phyloP scores from a whole-genome alignment of 768 basidiomycete species.

The Heimioporus sp. region DNA sequence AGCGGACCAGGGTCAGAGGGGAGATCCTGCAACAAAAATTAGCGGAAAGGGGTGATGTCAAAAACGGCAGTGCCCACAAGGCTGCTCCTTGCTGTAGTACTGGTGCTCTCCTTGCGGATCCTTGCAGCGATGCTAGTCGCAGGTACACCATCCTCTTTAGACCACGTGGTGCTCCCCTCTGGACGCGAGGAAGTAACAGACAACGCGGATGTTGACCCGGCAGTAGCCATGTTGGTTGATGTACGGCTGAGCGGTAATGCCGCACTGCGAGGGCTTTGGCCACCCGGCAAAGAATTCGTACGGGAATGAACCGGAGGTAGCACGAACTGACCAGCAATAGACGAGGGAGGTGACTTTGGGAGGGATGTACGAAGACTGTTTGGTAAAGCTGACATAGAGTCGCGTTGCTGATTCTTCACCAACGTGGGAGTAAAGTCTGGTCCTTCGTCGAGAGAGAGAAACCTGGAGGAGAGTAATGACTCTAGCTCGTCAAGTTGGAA shows the following conservation, averaged over 20 bases:
- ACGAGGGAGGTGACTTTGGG: slow-evolving; percentile 45
- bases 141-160: slow-evolving; percentile 35
- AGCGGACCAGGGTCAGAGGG: slow-evolving; percentile 39
- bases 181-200: slow-evolving; percentile 43
- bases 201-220: slow-evolving; percentile 36
- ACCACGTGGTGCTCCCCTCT: slow-evolving; percentile 35
- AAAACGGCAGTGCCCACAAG: slow-evolving; percentile 11
- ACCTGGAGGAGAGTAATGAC: slow-evolving; percentile 68
- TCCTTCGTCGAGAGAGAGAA: slow-evolving; percentile 66
- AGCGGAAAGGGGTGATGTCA: slow-evolving; percentile 3
- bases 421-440: slow-evolving; percentile 72
- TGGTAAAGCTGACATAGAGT: slow-evolving; percentile 46
- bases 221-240: slow-evolving; percentile 29
- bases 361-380: slow-evolving; percentile 42
- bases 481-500: slow-evolving; percentile 79
- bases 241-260: slow-evolving; percentile 36
- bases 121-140: slow-evolving; percentile 40
- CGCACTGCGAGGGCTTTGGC: slow-evolving; percentile 34
- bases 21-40: slow-evolving; percentile 29
- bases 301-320: slow-evolving; percentile 35
- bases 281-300: slow-evolving; percentile 36
- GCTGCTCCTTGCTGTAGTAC: slow-evolving; percentile 35
- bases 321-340: slow-evolving; percentile 47
- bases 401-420: slow-evolving; percentile 59
- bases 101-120: slow-evolving; percentile 52